Evolutionary conservation across 768 basidiomycete species (phyloP).

Genomic region (Kondoa malvinella): DNA sequence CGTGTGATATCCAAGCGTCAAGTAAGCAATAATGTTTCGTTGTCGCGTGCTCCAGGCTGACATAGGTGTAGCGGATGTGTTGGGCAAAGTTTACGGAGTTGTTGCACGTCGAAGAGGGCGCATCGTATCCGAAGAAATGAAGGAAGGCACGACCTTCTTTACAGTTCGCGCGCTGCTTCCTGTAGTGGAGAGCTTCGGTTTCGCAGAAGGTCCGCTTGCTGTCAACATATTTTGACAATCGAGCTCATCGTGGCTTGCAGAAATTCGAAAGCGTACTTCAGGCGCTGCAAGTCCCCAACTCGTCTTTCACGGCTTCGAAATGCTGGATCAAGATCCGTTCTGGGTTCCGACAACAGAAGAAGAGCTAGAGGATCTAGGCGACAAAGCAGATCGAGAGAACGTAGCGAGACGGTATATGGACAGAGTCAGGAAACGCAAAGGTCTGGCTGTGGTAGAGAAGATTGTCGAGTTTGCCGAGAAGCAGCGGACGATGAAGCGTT

Average conservation of each 20-base stretch:
- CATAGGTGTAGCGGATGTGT: slow-evolving; percentile 59
- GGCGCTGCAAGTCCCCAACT: slow-evolving; percentile 94
- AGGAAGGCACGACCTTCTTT: slow-evolving; percentile 89
- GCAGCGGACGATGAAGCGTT: slow-evolving; percentile 59
- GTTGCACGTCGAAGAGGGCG: slow-evolving; percentile 77
- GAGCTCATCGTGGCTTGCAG: slow-evolving; percentile 35
- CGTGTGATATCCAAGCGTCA: slow-evolving; percentile 93
- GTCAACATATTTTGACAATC: too few species aligned
- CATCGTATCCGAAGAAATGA: slow-evolving; percentile 96
- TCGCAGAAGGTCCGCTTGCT: slow-evolving; percentile 61
- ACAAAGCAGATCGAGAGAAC: slow-evolving; percentile 83
- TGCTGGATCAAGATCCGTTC: slow-evolving; percentile 49
- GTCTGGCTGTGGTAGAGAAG: slow-evolving; percentile 87
- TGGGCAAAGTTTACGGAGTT: slow-evolving; percentile 93
- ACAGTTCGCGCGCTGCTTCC: slow-evolving; percentile 77
- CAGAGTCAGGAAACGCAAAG: slow-evolving; percentile 71
- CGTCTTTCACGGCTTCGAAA: slow-evolving; percentile 90
- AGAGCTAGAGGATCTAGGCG: slow-evolving; percentile 52
- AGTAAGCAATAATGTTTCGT: slow-evolving; percentile 47
- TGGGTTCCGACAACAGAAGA: slow-evolving; percentile 27
- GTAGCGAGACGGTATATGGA: slow-evolving; percentile 91
- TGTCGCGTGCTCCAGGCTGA: slow-evolving; percentile 9
- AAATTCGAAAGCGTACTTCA: slow-evolving; percentile 87
- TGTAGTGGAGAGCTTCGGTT: slow-evolving; percentile 93
- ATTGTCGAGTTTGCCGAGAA: slow-evolving; percentile 93